These are phyloP conservation scores for Ceratobasidium sp. DNA, from an alignment of 1,284 basidiomycete species.

Conservation along the genomic window DNA sequence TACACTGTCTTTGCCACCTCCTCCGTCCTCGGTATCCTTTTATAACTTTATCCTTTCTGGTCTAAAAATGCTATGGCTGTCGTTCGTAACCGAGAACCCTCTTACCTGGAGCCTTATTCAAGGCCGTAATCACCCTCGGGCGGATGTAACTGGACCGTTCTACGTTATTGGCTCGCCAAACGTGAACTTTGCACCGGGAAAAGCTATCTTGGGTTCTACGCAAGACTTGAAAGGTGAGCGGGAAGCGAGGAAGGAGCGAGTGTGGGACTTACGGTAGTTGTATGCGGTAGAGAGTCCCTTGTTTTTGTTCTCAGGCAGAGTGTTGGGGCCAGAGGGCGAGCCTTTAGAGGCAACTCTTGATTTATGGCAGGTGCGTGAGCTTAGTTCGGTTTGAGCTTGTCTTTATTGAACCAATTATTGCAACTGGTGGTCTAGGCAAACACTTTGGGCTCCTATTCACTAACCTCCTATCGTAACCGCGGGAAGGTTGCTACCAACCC, in stretches of 20 bases:
- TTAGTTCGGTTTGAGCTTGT: background rate
- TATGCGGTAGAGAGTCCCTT: background rate
- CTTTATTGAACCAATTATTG: too few relatives aligned
- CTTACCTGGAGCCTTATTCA: background rate
- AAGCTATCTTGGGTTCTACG: background rate
- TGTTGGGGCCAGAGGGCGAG: conserved; percentile 13
- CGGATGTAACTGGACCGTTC: background rate
- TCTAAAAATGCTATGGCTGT: background rate
- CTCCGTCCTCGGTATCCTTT: background rate
- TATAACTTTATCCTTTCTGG: background rate
- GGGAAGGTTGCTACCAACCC: background rate
- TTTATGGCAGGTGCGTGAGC: conserved; percentile 17
- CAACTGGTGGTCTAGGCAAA: background rate
- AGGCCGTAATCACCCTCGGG: background rate
- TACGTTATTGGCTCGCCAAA: background rate
- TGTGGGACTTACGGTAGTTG: background rate
- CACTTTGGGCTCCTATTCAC: background rate
- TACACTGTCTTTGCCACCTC: background rate
- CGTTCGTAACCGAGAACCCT: background rate
- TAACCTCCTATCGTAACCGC: background rate
- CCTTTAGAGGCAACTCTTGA: conserved; percentile 21
- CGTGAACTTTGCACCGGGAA: background rate
- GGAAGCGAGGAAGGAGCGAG: background rate
- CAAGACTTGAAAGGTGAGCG: conserved; percentile 12
- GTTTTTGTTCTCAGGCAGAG: conserved; percentile 24